A percentile compares a stretch with the other conserved stretches of the same genome.
phyloP scores from a whole-genome alignment of 768 basidiomycete genomes.

The Russula lepida region DNA sequence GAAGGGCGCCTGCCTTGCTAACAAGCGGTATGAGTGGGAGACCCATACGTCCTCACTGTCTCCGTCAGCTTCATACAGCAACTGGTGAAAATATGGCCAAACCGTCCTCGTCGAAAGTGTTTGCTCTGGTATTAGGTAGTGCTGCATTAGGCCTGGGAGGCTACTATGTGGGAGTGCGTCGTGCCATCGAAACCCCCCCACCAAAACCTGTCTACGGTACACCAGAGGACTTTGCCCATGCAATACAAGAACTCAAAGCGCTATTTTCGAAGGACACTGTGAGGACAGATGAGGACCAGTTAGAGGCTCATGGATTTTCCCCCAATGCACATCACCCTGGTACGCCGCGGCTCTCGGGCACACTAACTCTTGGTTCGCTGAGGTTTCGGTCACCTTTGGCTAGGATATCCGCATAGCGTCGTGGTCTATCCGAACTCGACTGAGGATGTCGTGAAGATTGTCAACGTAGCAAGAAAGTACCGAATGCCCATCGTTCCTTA shows the following conservation, averaged over 20 bases:
- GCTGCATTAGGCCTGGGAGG: constrained; percentile 6
- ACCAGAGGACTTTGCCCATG: constrained; percentile 24
- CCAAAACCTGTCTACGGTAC: constrained; percentile 22
- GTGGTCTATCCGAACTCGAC: constrained; percentile 61
- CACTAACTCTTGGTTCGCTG: neutral
- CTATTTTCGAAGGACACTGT: constrained; percentile 13
- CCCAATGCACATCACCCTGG: constrained; percentile 22
- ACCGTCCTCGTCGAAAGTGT: neutral
- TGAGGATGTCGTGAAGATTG: constrained; percentile 73
- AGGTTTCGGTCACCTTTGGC: neutral
- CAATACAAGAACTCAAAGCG: constrained; percentile 24
- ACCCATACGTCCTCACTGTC: no score
- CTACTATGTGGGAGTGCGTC: constrained; percentile 11
- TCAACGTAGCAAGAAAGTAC: constrained; percentile 66
- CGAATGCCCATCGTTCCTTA: constrained; percentile 72
- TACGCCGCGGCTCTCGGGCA: neutral
- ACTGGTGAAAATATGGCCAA: neutral
- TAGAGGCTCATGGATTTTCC: constrained; percentile 25
- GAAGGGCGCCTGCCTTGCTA: neutral
- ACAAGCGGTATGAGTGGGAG: neutral
- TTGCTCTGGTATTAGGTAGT: constrained; percentile 2
- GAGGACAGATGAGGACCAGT: constrained; percentile 21
- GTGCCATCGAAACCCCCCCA: neutral
- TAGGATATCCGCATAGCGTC: constrained; percentile 45
- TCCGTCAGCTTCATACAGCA: neutral